phyloP scores from a whole-genome alignment of 371 early-diverging fungal species.

The Parasitella parasitica region DNA sequence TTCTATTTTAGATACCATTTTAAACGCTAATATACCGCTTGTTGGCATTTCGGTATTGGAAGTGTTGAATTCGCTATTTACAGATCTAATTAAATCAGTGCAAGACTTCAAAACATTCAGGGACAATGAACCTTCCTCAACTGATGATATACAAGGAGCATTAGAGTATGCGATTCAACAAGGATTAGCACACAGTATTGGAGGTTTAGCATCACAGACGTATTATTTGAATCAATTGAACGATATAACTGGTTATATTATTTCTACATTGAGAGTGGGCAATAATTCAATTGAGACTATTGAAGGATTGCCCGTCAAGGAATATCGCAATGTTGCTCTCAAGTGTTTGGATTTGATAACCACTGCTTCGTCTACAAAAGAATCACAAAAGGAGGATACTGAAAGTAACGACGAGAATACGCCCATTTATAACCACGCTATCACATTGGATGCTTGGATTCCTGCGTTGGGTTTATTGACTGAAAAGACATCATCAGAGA shows the following conservation, averaged over 20 bases:
- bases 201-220: slow-evolving; percentile 75
- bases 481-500: slow-evolving; percentile 27
- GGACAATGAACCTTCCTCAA: neutral
- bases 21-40: slow-evolving; percentile 56
- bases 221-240: slow-evolving; percentile 84
- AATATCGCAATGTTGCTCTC: slow-evolving; percentile 46
- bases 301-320: slow-evolving; percentile 45
- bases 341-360: slow-evolving; percentile 37
- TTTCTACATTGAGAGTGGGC: slow-evolving; percentile 59
- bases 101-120: slow-evolving; percentile 21
- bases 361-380: neutral
- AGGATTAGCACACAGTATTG: slow-evolving; percentile 57
- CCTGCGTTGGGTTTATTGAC: slow-evolving; percentile 41
- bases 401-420: slow-evolving; percentile 10
- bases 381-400: slow-evolving; percentile 11
- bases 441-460: slow-evolving; percentile 37
- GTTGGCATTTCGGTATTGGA: slow-evolving; percentile 83
- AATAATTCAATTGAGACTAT: slow-evolving; percentile 30
- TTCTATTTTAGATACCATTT: slow-evolving; percentile 53
- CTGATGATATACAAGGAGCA: slow-evolving; percentile 8
- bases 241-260: slow-evolving; percentile 76
- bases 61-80: slow-evolving; percentile 72
- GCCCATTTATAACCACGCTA: slow-evolving; percentile 8
- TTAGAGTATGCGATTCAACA: slow-evolving; percentile 49
- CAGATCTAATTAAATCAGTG: slow-evolving; percentile 52